phyloP scores from a whole-genome alignment of 2,329 filamentous ascomycete genomes.

The Fusarium paranaense region DNA sequence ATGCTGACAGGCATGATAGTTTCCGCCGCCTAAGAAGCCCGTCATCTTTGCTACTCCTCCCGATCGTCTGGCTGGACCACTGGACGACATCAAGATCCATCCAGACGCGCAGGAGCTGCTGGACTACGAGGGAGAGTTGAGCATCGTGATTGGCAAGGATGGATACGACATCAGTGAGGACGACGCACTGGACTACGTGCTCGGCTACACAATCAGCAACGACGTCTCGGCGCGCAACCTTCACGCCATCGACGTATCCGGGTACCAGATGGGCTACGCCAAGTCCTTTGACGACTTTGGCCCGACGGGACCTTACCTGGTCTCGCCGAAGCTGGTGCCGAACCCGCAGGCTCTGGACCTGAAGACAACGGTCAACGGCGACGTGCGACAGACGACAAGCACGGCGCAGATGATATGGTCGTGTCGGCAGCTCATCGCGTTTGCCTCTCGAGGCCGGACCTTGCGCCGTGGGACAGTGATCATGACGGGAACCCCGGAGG shows the following conservation, averaged over 20 bases:
- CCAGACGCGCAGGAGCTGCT: slow-evolving; percentile 9
- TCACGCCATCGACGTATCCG: slow-evolving; percentile 8
- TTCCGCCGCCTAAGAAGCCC: slow-evolving; percentile 6
- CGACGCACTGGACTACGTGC: slow-evolving; percentile 60
- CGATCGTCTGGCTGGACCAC: slow-evolving; percentile 1
- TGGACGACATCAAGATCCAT: slow-evolving; percentile 11
- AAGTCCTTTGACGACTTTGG: slow-evolving; percentile 15
- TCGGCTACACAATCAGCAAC: slow-evolving; percentile 65
- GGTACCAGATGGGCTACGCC: slow-evolving; percentile 12
- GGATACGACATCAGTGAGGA: slow-evolving; percentile 59
- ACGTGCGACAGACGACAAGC: slow-evolving; percentile 9
- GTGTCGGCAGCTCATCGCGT: slow-evolving; percentile 8
- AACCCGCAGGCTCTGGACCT: slow-evolving; percentile 8
- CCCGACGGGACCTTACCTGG: slow-evolving; percentile 8
- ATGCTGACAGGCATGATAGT: background rate
- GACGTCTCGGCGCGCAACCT: slow-evolving; percentile 56
- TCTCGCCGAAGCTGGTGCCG: slow-evolving; percentile 1
- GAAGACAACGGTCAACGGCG: slow-evolving; percentile 9
- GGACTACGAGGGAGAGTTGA: slow-evolving; percentile 61
- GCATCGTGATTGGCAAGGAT: slow-evolving; percentile 60
- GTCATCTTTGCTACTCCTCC: slow-evolving; percentile 11
- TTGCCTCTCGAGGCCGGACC: slow-evolving; percentile 5
- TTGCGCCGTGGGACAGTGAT: slow-evolving; percentile 15
- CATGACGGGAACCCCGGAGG: slow-evolving; percentile 10
- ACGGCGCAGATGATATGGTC: slow-evolving; percentile 16